Evolutionary conservation across 441 rosid species (phyloP), one percentile per base, ranked within the genome.

Genomic region (Mallotus japonicus): DNA sequence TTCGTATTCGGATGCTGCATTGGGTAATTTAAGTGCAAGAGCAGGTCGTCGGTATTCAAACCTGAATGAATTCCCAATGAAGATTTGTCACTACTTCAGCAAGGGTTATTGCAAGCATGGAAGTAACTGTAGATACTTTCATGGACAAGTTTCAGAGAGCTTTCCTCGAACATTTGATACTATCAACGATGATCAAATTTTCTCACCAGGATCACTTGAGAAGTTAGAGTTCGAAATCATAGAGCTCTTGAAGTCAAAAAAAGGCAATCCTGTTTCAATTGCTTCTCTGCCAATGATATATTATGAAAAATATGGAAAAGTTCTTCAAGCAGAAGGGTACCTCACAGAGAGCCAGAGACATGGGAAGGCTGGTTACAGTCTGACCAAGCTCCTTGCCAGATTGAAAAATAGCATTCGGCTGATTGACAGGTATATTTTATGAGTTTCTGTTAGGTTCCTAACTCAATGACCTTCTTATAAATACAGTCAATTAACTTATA

Each of bases 321-420:
- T 80, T 67, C 89, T 90, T 74, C 95, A 83, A 74, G 92, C 91
- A 1, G 92, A 88, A 5, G 92, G 95, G 22, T 88, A 90, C 76
- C 90, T 88, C 46, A 84, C 92, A 0, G 92, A 88, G 79, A 90
- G 95, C 79, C 95, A 88, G 79, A 82, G 95, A 58, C 91, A 90
- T 59, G 95, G 95, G 57, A 88, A 86, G 70, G 83, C 90, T 22
- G 95, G 95, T 51, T 87, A 86, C 67, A 88, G 89, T 75, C 78
- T 90, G 77, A 88, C 92, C 7, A 87, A 85, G 78, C 91, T 88
- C 69, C 90, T 90, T 13, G 88, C 87, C 14, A 67, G 90, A 67
- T 62, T 90, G 80, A 83, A 78, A 67, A 78, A 70, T 75, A 77
- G 84, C 32, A 79, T 90, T 68, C 83, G 77, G 17, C 79, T 90